These are phyloP conservation scores for Pichia occidentalis DNA, from an alignment of 805 yeast genomes.

Conservation along the genomic window DNA sequence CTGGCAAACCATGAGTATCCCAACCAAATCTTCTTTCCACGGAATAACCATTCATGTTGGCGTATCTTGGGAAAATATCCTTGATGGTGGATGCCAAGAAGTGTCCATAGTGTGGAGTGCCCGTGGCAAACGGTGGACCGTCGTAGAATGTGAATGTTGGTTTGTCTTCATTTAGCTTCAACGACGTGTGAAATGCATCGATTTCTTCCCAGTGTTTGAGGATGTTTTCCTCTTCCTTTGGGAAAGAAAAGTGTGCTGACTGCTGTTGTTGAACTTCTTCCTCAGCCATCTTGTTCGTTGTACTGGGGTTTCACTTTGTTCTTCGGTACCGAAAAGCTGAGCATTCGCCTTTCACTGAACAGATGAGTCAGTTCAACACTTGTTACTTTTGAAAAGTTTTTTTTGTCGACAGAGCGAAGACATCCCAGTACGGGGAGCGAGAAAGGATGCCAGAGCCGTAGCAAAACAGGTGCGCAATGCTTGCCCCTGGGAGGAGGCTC, in stretches of 20 bases:
- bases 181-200: slow-evolving; percentile 86
- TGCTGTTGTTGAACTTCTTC: slow-evolving; percentile 26
- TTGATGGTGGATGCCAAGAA: slow-evolving; percentile 94
- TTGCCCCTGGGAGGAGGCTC: too few relatives aligned
- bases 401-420: too few relatives aligned
- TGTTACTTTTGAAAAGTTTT: too few relatives aligned
- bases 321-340: too few relatives aligned
- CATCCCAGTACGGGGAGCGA: too few relatives aligned
- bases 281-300: too few relatives aligned
- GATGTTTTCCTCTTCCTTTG: slow-evolving; percentile 83
- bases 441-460: too few relatives aligned
- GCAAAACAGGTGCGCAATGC: too few relatives aligned
- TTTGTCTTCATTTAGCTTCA: slow-evolving; percentile 75
- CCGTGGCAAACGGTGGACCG: slow-evolving; percentile 99
- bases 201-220: slow-evolving; percentile 79
- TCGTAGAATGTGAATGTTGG: slow-evolving; percentile 92
- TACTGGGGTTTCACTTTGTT: too few relatives aligned
- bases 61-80: slow-evolving; percentile 96
- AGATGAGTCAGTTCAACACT: too few relatives aligned
- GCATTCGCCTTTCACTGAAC: too few relatives aligned
- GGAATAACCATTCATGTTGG: slow-evolving; percentile 93
- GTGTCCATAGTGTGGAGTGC: slow-evolving; percentile 99
- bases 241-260: slow-evolving; percentile 54
- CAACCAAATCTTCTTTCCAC: slow-evolving; percentile 98
- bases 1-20: slow-evolving; percentile 99